Evolutionary conservation across 768 basidiomycete genomes (phyloP), one percentile per base, ranked within the genome.

Genomic region (Mycena galericulata): DNA sequence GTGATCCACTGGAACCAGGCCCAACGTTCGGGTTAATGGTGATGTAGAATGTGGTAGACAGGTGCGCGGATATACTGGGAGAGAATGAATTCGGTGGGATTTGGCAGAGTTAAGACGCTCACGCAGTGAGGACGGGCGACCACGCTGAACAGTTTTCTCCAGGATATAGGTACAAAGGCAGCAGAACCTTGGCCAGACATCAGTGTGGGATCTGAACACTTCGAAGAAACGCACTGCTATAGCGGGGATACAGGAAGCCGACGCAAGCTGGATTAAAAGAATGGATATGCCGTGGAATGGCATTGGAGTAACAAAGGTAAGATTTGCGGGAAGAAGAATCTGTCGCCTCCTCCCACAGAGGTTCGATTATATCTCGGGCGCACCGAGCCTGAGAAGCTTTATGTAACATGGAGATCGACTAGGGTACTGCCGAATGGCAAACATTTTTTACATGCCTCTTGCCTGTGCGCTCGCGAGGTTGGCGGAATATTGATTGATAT

Each of bases 11-110:
- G 2, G 50, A 29, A 10, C 69, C 69, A 34, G 69, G 69, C 1
- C 69, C 69, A 30, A 7, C 34, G 27, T 57, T 14, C 17, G 69
- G 69, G 38, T 58, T 65, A 12, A 70, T 36, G 20, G 66, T 53
- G 55, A 62, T 66, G 26, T 70, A 70, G 49, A 50, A 70, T 29
- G 20, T 50, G 10, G 46, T 45, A 5, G 14, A 24, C 9, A 32
- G 22, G n/a, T 65, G 43, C 7, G 69, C 65, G 36, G 69, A 70
- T 18, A 70, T 70, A 10, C 69, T 70, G 20, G 2, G 22, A 47
- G 41, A 40, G 26, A 14, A 12, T 55, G 4, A 30, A n/a, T 5
- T 29, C 6, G 45, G 38, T n/a, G 12, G 30, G 40, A 11, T 49
- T n/a, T n/a, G n/a, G n/a, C n/a, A 15, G 4, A 7, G 26, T 53